phyloP scores from a whole-genome alignment of 2,329 filamentous ascomycete species.

The Colletotrichum sp. region DNA sequence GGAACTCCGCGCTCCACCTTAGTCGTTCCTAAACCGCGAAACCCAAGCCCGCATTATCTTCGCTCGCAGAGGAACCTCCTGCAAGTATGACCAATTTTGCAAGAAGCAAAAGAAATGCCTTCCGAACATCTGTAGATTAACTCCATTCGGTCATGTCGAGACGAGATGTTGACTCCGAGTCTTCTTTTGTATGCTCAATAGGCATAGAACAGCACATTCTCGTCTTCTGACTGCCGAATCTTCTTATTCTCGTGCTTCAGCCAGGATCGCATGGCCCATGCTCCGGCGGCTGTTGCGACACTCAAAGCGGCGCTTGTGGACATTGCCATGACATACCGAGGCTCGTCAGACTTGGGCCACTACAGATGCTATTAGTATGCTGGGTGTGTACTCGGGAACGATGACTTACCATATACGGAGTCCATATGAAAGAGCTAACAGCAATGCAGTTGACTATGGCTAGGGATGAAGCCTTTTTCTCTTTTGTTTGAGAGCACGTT shows the following conservation, averaged over 20 bases:
- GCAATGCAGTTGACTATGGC: conserved; percentile 32
- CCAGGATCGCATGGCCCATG: conserved; percentile 24
- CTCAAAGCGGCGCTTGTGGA: conserved; percentile 25
- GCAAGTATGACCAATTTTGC: too few species aligned
- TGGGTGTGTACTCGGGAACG: background rate
- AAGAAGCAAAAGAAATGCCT: too few species aligned
- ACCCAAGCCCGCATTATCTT: too few species aligned
- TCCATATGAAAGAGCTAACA: conserved; percentile 23
- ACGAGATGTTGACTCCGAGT: too few species aligned
- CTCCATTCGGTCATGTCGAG: too few species aligned
- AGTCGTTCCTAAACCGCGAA: too few species aligned
- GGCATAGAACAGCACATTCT: conserved; percentile 24
- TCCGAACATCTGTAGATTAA: too few species aligned
- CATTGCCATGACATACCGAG: conserved; percentile 32
- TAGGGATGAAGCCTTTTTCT: conserved; percentile 41
- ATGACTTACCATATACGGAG: conserved; percentile 9
- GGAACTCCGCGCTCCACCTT: too few species aligned
- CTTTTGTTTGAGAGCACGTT: conserved; percentile 42
- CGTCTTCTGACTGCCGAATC: conserved; percentile 24
- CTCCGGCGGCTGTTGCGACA: conserved; percentile 11
- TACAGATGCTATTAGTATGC: background rate
- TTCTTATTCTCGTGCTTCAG: conserved; percentile 26
- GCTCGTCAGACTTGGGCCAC: conserved; percentile 36
- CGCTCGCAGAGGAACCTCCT: too few species aligned
- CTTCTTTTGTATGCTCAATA: too few species aligned